Base-by-base conservation (phyloP, 176 grass and related monocot species). In the Aegilops sharonensis region DNA sequence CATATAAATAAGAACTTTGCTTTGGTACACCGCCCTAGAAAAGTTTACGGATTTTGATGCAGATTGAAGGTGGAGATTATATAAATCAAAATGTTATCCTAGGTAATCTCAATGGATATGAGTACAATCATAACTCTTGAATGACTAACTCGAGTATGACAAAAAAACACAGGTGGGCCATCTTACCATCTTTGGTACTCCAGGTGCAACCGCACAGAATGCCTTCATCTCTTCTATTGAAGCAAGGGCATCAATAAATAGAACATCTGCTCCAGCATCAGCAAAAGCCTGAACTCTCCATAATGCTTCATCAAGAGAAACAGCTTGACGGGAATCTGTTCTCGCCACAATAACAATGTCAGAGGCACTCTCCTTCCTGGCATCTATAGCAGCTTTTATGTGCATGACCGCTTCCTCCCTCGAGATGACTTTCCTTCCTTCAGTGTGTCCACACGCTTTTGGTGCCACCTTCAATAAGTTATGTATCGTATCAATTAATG, bases 401-500 rank as follows among this genome's bases (percentile, higher is more conserved):
- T 89, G 90, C 92, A 95, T 96, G 50, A 98, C 79, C 2, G 92
- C 75, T 73, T 99, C 97, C 86, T 96, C 94, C 90, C 90, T 96
- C 59, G 97, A 90, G 54, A 99, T 93, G 77, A 99, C 97, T 87
- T 94, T 99, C 76, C 97, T 83, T 88, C 97, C 97, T 90, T 91
- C 86, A 75, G 94, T 99, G 80, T 99, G 97, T 9, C 97, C 97
- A 52, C 97, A 99, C 52, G 97, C 97, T 99, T 98, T 96, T 88
- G 97, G 97, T 42, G 94, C 90, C 74, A 98, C 96, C 96, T 98
- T 88, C 30, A 82, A 87, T 87, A 83, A 61, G 21, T 10, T 14
- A 35, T 30, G n/a, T 25, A 27, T 14, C 35, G 76, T 35, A 78
- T 57, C 56, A 57, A 69, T 79, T 13, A n/a, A 72, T 82, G 5